These are phyloP conservation scores for Lasiodiplodia gonubiensis DNA, from an alignment of 2,329 filamentous ascomycete genomes.

Conservation along the genomic window DNA sequence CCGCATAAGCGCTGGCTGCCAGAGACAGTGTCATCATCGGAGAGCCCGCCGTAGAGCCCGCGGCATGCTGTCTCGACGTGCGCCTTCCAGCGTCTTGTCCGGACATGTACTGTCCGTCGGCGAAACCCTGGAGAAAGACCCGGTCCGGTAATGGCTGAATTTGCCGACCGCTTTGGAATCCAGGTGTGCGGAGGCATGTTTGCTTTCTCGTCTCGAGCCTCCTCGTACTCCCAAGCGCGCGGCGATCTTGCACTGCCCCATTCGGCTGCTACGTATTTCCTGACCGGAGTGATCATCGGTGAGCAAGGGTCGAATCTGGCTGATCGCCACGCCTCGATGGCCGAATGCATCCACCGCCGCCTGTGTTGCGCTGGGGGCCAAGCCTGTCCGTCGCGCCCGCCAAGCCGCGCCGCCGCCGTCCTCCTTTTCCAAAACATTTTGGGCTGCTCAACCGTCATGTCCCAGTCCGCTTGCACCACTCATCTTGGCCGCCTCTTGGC, in stretches of 20 bases:
- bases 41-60: background rate
- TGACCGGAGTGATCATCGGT: constrained; percentile 10
- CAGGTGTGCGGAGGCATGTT: background rate
- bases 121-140: background rate
- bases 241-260: constrained; percentile 21
- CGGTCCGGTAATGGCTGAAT: background rate
- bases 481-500: constrained; percentile 22
- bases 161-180: constrained; percentile 1
- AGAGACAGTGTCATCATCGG: background rate
- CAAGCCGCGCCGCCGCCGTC: constrained; percentile 14
- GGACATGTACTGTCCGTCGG: background rate
- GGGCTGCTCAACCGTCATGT: background rate
- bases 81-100: background rate
- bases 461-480: constrained; percentile 1
- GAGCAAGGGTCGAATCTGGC: background rate
- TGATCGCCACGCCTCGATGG: constrained; percentile 7
- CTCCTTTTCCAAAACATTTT: constrained; percentile 5
- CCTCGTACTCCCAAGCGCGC: background rate
- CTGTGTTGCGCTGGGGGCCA: constrained; percentile 13
- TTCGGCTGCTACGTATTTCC: constrained; percentile 24
- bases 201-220: background rate
- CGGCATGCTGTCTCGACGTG: background rate
- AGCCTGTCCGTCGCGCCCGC: constrained; percentile 16
- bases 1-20: background rate
- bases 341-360: constrained; percentile 20